Evolutionary conservation across 2,329 filamentous ascomycete genomes (phyloP), one percentile per base, ranked within the genome.

Genomic region (Dothistroma pini): DNA sequence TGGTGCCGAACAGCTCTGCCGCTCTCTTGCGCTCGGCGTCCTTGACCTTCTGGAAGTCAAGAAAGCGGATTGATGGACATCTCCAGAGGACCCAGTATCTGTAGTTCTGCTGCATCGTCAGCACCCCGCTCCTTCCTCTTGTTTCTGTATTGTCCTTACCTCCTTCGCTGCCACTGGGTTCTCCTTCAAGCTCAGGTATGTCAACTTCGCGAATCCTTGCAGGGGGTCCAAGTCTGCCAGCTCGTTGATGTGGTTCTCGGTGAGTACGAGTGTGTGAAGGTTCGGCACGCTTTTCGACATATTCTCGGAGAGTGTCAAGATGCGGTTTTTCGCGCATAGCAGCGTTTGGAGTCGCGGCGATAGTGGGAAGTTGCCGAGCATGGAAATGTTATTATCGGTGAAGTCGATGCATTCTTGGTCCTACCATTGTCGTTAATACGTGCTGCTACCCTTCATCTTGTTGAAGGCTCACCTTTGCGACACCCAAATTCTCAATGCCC

Each of bases 361-460:
- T 55, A 96, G 86, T 3, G 95, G 95, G 75, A 99, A 96, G 80
- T 97, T 97, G 67, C 88, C 89, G 66, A 99, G 85, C 54, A 89
- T 82, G 70, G 90, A 86, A 72, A 99, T 93, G 78, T 97, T 93
- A 77, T 99, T 99, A 82, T 99, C 95, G 77, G 95, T 97, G 72
- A 99, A 88, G 80, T 99, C 95, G 82, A 99, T 96, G 68, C 91
- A 88, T 81, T 97, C 95, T 84, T 96, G 92, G 71, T 93, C 91
- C 51, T 53, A 16, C 14, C 9, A 1, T 9, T 11, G 19, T 11
- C 25, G 48, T 51, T 12, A 29, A 19, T 9, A 29, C 4, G 1
- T 12, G 4, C 21, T 14, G 11, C 41, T 44, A n/a, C 9, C 41
- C n/a, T 19, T n/a, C n/a, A n/a, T n/a, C n/a, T n/a, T n/a, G n/a